Conservation (phyloP, 2,329 filamentous ascomycete species). For the Allantophomopsis cytisporea region DNA sequence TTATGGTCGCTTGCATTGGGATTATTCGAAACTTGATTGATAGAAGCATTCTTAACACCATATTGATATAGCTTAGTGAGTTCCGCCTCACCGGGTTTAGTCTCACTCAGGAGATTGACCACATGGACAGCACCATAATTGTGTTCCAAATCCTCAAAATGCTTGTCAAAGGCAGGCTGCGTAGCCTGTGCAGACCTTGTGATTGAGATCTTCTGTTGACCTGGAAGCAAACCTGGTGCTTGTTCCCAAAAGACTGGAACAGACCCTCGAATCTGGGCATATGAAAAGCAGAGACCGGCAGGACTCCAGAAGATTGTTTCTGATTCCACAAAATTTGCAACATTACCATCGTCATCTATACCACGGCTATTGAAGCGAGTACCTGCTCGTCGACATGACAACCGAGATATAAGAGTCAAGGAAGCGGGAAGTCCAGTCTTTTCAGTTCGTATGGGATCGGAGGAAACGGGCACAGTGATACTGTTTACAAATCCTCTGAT, state of each 20-base stretch:
- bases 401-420: constrained; percentile 78
- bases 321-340: constrained; percentile 97
- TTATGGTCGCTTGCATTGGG: constrained; percentile 52
- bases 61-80: constrained; percentile 67
- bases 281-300: constrained; percentile 71
- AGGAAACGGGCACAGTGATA: constrained; percentile 66
- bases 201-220: constrained; percentile 87
- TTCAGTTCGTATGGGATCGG: constrained; percentile 53
- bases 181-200: constrained; percentile 83
- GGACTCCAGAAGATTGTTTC: constrained; percentile 87
- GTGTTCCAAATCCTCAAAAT: constrained; percentile 77
- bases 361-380: constrained; percentile 95
- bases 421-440: constrained; percentile 65
- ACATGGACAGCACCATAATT: constrained; percentile 86
- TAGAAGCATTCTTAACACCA: constrained; percentile 60
- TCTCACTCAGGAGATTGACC: constrained; percentile 84
- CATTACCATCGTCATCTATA: constrained; percentile 94
- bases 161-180: constrained; percentile 88
- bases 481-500: constrained; percentile 88
- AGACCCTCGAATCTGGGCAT: constrained; percentile 82
- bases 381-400: constrained; percentile 83
- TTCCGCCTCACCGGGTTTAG: constrained; percentile 76
- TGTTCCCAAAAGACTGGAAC: constrained; percentile 98
- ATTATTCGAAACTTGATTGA: constrained; percentile 42
- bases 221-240: constrained; percentile 71